Base-by-base conservation (phyloP, 768 basidiomycete species). In the Boletus sp. region DNA sequence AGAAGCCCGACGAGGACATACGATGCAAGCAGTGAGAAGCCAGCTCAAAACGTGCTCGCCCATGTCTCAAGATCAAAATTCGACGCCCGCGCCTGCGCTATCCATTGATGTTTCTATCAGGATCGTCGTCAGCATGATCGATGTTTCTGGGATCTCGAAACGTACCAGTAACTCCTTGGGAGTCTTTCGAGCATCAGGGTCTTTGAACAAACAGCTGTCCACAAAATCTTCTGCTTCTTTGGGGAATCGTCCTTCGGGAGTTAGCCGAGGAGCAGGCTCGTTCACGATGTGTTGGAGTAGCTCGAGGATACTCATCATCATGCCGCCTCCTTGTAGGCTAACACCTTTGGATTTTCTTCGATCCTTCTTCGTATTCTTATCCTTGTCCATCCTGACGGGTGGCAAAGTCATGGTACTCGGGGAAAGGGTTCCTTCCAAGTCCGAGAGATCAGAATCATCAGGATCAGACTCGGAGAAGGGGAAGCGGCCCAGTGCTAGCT, bases 291-390 rank as follows among this genome's bases (percentile, higher is more conserved):
- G 94, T 70, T 98, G 97, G 59, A 99, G 76, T 51, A 99, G 73
- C 76, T 99, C 97, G 62, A 99, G 75, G 72, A 99, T 98, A 66
- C 89, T 92, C 95, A 99, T 98, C 62, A 94, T 97, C 89, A 93
- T 94, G 32, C 90, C 91, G 2, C 93, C 92, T 37, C 96, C 96
- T 70, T 95, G 93, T 62, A 97, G 75, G 64, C 88, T 91, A 54
- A 98, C 96, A 47, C 96, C 96, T 65, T 85, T 90, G 69, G 89
- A 92, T 82, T 92, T 93, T 67, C 89, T 78, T 73, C 88, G 89
- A 62, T 90, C 89, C 73, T 88, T 86, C 78, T 89, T 89, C 58
- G 75, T 62, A 48, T 76, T 83, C 64, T 68, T 76, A 3, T 76
- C 78, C 59, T 76, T 78, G 52, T 75, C 70, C 51, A 62, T 71